phyloP scores from a whole-genome alignment of 1,284 basidiomycete species.

The Inonotus obliquus region DNA sequence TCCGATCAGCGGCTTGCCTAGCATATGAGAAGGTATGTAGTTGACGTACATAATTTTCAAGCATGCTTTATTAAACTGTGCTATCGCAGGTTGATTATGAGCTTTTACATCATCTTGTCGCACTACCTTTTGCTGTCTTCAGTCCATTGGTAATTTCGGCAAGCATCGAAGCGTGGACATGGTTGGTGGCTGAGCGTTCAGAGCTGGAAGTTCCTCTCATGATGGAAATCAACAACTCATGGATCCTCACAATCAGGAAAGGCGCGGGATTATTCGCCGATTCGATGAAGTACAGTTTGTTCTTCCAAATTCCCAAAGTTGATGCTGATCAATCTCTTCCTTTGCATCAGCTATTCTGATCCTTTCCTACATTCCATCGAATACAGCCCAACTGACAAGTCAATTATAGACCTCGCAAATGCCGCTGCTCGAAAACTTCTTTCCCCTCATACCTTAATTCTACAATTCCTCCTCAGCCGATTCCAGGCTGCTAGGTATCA shows the following conservation, averaged over 20 bases:
- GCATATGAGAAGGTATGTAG: slow-evolving; percentile 60
- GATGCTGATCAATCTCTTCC: slow-evolving; percentile 7
- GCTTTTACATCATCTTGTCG: slow-evolving; percentile 84
- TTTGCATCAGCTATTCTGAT: slow-evolving; percentile 63
- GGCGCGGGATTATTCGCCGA: slow-evolving; percentile 82
- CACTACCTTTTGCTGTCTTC: slow-evolving; percentile 85
- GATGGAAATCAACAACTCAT: slow-evolving; percentile 83
- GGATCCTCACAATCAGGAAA: slow-evolving; percentile 77
- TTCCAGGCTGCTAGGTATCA: slow-evolving; percentile 92
- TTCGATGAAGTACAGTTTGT: slow-evolving; percentile 61
- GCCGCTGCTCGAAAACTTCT: slow-evolving; percentile 72
- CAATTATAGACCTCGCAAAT: slow-evolving; percentile 71
- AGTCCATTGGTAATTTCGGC: slow-evolving; percentile 83
- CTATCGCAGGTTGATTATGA: slow-evolving; percentile 72
- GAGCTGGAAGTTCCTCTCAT: slow-evolving; percentile 74
- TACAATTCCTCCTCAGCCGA: slow-evolving; percentile 90
- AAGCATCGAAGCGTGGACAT: slow-evolving; percentile 95
- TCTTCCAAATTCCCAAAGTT: background rate
- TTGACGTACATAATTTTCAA: background rate
- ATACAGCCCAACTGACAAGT: slow-evolving; percentile 90
- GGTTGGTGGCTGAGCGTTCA: slow-evolving; percentile 89
- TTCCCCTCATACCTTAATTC: slow-evolving; percentile 77
- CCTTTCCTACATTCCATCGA: slow-evolving; percentile 85
- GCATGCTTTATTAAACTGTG: background rate
- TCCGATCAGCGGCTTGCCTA: slow-evolving; percentile 81